phyloP scores from a whole-genome alignment of 805 yeast species.

The Hanseniaspora guilliermondii region DNA sequence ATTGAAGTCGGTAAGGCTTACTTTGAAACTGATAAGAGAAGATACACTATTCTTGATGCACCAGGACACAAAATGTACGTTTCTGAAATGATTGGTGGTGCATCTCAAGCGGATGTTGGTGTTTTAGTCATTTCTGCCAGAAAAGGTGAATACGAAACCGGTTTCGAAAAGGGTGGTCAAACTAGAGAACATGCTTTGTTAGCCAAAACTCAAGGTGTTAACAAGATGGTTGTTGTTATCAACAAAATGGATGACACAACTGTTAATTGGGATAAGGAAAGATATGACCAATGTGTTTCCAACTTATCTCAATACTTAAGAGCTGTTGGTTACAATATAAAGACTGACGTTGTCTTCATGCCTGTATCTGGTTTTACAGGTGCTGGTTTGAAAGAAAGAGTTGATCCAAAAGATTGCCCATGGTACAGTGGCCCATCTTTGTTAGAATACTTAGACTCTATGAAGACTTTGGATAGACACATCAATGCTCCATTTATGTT shows the following conservation, averaged over 20 bases:
- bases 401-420: constrained; percentile 57
- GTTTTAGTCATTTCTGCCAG: constrained; percentile 93
- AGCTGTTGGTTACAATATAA: constrained; percentile 75
- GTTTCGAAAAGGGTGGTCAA: constrained; percentile 98
- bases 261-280: constrained; percentile 87
- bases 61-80: constrained; percentile 99
- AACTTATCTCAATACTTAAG: constrained; percentile 68
- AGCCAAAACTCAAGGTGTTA: constrained; percentile 97
- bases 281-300: constrained; percentile 88
- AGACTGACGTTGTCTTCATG: constrained; percentile 80
- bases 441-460: constrained; percentile 73
- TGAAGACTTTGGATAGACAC: constrained; percentile 74
- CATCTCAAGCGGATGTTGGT: constrained; percentile 99
- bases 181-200: constrained; percentile 94
- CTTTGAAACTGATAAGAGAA: constrained; percentile 94
- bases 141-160: constrained; percentile 98
- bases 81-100: constrained; percentile 99
- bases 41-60: constrained; percentile 96
- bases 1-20: constrained; percentile 97
- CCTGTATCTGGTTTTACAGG: constrained; percentile 98
- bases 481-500: constrained; percentile 94
- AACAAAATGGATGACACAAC: constrained; percentile 99
- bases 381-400: constrained; percentile 85
- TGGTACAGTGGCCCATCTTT: constrained; percentile 93
- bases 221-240: constrained; percentile 81